phyloP scores from a whole-genome alignment of 2,329 filamentous ascomycete species.

The Botryotinia narcissicola region DNA sequence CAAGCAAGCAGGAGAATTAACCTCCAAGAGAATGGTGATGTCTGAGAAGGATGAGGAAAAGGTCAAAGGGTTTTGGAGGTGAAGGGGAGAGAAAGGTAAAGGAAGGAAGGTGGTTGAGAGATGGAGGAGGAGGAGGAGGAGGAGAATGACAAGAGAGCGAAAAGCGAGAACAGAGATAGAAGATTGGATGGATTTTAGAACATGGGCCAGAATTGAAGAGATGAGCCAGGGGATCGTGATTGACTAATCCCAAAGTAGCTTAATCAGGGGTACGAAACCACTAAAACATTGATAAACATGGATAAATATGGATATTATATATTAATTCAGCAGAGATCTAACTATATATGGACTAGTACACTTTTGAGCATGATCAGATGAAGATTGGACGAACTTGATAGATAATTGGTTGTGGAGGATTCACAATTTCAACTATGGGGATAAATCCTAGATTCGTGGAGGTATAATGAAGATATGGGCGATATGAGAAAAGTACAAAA shows the following conservation, averaged over 20 bases:
- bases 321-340: not conserved
- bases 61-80: slow-evolving; percentile 21
- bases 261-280: slow-evolving; percentile 15
- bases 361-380: not conserved
- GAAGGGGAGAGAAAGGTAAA: slow-evolving; percentile 24
- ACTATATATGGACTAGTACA: not conserved
- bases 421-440: slow-evolving; percentile 2
- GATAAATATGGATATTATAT: not conserved
- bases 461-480: not conserved
- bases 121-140: slow-evolving; percentile 19
- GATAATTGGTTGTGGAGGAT: slow-evolving; percentile 4
- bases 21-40: slow-evolving; percentile 22
- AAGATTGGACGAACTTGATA: slow-evolving; percentile 13
- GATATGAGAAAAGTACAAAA: not conserved
- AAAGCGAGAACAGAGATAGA: not conserved
- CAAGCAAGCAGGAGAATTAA: slow-evolving; percentile 47
- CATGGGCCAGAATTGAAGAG: slow-evolving; percentile 11
- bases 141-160: not conserved
- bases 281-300: not conserved
- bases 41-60: slow-evolving; percentile 32
- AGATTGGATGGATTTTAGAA: not conserved
- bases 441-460: not conserved
- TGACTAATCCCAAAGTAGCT: not conserved
- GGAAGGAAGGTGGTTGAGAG: slow-evolving; percentile 20
- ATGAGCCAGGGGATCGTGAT: not conserved